Percentiles rank a stretch among this genome's conserved stretches.
Evolutionary conservation across 176 grass and related monocot species (phyloP).

Genomic region (Raddia guianensis): DNA sequence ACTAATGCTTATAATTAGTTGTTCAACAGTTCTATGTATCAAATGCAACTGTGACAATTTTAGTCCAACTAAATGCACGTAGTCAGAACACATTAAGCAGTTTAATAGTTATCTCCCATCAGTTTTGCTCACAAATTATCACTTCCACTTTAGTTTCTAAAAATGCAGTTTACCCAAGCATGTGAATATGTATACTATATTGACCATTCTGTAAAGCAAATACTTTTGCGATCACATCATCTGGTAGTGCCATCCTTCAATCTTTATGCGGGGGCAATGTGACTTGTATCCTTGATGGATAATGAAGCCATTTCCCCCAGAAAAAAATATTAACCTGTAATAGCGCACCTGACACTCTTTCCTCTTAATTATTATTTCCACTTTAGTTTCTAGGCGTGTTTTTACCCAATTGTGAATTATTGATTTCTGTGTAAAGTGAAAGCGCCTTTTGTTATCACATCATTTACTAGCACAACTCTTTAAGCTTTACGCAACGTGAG

Average conservation of each 20-base stretch:
- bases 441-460: constrained; percentile 22
- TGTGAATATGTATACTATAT: background rate
- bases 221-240: constrained; percentile 33
- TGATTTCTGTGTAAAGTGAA: constrained; percentile 10
- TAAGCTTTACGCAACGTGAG: constrained; percentile 13
- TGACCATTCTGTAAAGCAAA: constrained; percentile 2
- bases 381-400: constrained; percentile 44
- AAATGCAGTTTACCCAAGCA: constrained; percentile 34
- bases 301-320: background rate
- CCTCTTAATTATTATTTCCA: background rate
- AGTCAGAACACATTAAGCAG: constrained; percentile 32
- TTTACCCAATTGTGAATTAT: constrained; percentile 6
- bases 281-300: background rate
- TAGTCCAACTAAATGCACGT: constrained; percentile 27
- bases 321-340: background rate
- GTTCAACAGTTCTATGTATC: constrained; percentile 25
- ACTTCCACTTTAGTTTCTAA: constrained; percentile 37
- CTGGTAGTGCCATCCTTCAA: constrained; percentile 16
- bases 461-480: constrained; percentile 25
- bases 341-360: background rate
- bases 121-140: constrained; percentile 23
- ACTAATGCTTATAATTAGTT: constrained; percentile 34
- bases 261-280: background rate
- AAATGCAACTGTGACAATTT: constrained; percentile 2
- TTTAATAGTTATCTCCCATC: background rate